Conservation (phyloP, 768 basidiomycete species). For the Rhodocollybia butyracea region DNA sequence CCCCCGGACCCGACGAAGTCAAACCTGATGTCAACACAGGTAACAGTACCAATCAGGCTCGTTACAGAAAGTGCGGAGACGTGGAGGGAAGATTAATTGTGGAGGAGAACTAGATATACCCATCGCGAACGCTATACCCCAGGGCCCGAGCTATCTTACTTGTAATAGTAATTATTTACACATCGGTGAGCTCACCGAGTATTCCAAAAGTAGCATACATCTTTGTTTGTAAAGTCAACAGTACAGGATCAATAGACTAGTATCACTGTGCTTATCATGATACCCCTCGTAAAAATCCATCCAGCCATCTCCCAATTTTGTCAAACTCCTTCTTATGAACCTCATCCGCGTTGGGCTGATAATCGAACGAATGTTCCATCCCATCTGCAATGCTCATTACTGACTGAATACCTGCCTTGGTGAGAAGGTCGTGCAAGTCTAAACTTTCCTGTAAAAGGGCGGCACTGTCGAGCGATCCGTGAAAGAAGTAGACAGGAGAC, state of each 20-base stretch:
- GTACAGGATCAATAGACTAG: too few relatives aligned
- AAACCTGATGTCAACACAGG: not conserved
- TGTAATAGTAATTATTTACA: too few relatives aligned
- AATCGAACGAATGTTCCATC: conserved; percentile 39
- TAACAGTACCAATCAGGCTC: not conserved
- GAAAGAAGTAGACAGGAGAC: conserved; percentile 10
- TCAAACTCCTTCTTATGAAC: conserved; percentile 17
- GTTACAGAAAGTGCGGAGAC: conserved; percentile 3
- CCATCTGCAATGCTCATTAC: conserved; percentile 22
- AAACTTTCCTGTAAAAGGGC: conserved; percentile 24
- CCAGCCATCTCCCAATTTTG: conserved; percentile 20
- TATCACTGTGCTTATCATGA: too few relatives aligned
- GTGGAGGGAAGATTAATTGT: not conserved
- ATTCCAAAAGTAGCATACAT: not conserved
- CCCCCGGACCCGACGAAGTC: not conserved
- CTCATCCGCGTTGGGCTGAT: conserved; percentile 25
- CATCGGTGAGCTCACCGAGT: too few relatives aligned
- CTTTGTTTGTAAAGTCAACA: not conserved
- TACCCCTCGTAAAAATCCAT: not conserved
- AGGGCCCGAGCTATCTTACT: too few relatives aligned
- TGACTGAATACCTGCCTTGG: conserved; percentile 21
- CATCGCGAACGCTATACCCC: too few relatives aligned
- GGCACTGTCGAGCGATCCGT: conserved; percentile 5
- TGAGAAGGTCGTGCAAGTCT: conserved; percentile 22
- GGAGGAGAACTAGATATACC: too few relatives aligned